Base-by-base conservation (phyloP, 306 rosid genomes). In the Trifolium pratense region DNA sequence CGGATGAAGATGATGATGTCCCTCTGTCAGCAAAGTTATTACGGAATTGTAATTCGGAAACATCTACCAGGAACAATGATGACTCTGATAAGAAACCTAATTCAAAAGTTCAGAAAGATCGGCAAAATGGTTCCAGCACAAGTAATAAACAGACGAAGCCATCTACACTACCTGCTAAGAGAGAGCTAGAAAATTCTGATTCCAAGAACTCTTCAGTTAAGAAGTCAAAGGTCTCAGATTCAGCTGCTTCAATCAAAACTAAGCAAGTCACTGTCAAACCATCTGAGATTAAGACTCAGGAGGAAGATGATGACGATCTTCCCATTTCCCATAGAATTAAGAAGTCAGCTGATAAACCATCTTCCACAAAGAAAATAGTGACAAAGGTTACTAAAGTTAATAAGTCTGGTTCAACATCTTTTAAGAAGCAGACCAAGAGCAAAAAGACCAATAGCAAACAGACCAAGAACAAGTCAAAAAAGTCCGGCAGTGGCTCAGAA, bases 401-500 rank as follows among this genome's bases (percentile, higher is more conserved):
- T 9, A 80, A 78, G 76, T 36, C 83, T 65, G 55, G 76, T 52
- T 39, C 80, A 6, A 15, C 68, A 70, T 29, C 80, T 13, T 80
- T 78, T 45, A 84, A 84, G 76, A 84, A 84, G 70, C 79, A 65
- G 71, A 62, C 17, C 73, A 84, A 84, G 59, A 56, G 34, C 62
- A 80, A 74, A 31, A 75, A 68, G 66, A 60, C n/a, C 68, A 84
- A 84, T 43, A 58, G 37, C 45, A 80, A 74, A 31, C 78, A 68
- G 66, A 60, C 20, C 68, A 84, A 84, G 43, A 58, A 48, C 70
- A 80, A 75, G 39, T 43, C 59, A 3, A 84, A 84, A 52, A 81
- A 86, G 63, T 42, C 80, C 10, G 79, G 75, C 6, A 81, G 63
- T 16, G 78, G 63, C 81, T 87, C 92, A 11, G 96, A 87, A 79